These are phyloP conservation scores for Euphorbia tirucalli DNA, from an alignment of 345 rosid genomes.

Conservation along the genomic window DNA sequence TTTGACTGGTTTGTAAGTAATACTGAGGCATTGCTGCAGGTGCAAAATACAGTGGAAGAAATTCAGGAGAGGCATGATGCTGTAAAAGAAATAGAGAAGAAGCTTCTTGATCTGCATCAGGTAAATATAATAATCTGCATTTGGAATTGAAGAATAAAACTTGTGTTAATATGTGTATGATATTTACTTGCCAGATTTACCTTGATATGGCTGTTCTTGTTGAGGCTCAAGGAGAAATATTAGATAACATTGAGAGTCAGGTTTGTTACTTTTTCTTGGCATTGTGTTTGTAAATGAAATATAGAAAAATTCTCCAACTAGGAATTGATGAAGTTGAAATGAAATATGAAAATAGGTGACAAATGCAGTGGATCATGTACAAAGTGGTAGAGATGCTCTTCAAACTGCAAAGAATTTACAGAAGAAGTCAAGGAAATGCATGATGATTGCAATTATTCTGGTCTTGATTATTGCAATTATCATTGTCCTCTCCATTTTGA, in stretches of 20 bases:
- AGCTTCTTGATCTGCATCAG: constrained; percentile 89
- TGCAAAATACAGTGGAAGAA: constrained; percentile 77
- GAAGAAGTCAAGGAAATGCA: constrained; percentile 61
- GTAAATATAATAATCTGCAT: constrained; percentile 27
- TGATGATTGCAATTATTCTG: constrained; percentile 52
- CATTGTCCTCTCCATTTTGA: constrained; percentile 48
- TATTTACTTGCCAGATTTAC: constrained; percentile 46
- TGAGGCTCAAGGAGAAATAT: constrained; percentile 67
- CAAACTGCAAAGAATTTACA: constrained; percentile 48
- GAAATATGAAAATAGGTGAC: constrained; percentile 30
- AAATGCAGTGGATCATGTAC: constrained; percentile 53
- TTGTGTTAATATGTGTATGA: constrained; percentile 13
- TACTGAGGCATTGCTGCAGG: constrained; percentile 35
- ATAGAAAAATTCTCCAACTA: too few species aligned
- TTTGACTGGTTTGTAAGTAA: background rate
- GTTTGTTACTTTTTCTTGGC: constrained; percentile 36
- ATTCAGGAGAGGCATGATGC: constrained; percentile 98
- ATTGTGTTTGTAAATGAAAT: constrained; percentile 14
- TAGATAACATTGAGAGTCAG: constrained; percentile 73
- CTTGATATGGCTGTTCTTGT: constrained; percentile 72
- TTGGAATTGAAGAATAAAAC: background rate
- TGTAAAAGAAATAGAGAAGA: constrained; percentile 78
- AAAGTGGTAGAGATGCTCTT: constrained; percentile 54
- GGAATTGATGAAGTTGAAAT: too few species aligned
- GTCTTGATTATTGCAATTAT: constrained; percentile 51